Evolutionary conservation across 805 yeast species (phyloP).

Genomic region (Monosporozyma aquatica): DNA sequence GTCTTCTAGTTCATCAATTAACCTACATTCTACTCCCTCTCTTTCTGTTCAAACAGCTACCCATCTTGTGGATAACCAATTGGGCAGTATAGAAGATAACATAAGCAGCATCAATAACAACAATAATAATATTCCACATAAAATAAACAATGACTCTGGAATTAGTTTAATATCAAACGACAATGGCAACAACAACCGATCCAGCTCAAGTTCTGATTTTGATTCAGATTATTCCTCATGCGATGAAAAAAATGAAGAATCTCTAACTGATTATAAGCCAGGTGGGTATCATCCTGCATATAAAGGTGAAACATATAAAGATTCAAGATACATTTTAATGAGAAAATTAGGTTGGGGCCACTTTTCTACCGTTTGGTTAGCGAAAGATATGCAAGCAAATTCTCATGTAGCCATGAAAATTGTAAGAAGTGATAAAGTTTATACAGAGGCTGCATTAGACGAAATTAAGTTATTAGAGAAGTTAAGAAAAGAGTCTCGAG

Average conservation of each 20-base stretch:
- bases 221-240: constrained; percentile 30
- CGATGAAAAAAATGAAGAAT: constrained; percentile 64
- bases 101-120: not conserved
- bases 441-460: constrained; percentile 89
- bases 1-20: not conserved
- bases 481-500: constrained; percentile 35
- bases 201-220: constrained; percentile 9
- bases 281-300: constrained; percentile 96
- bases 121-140: not conserved
- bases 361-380: constrained; percentile 92
- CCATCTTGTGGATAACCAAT: not conserved
- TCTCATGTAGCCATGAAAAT: constrained; percentile 89
- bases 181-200: constrained; percentile 6
- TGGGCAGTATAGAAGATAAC: not conserved
- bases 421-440: constrained; percentile 82
- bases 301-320: constrained; percentile 76
- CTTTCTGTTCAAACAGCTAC: not conserved
- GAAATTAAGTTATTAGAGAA: constrained; percentile 74
- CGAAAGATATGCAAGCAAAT: constrained; percentile 43
- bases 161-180: constrained; percentile 4
- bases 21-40: constrained; percentile 1
- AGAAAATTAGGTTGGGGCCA: constrained; percentile 99
- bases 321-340: constrained; percentile 66
- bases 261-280: constrained; percentile 68
- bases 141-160: not conserved